Conservation (phyloP, 208 protist genomes). For the Borovskyia barvae region DNA sequence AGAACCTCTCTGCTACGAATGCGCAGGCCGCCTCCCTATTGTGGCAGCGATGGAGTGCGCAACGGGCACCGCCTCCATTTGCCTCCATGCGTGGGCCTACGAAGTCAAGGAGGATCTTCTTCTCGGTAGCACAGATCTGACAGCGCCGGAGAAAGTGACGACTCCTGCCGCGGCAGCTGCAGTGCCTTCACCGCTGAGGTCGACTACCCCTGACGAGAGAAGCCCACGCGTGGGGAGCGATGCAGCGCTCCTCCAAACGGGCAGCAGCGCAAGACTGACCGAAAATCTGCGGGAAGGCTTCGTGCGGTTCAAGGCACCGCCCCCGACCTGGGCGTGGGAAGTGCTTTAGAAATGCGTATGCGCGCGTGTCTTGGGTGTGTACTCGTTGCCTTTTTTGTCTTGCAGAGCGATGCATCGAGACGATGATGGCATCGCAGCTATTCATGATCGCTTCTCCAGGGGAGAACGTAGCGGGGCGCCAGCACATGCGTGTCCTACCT, state of each 20-base stretch:
- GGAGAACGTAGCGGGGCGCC: too few relatives aligned
- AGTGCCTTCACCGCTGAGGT: not conserved
- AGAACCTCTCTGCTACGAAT: conserved; percentile 78
- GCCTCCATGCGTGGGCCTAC: conserved; percentile 77
- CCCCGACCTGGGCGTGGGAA: conserved; percentile 20
- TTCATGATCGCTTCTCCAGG: too few relatives aligned
- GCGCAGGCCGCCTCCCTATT: conserved; percentile 45
- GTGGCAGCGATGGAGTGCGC: conserved; percentile 34
- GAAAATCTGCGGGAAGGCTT: too few relatives aligned
- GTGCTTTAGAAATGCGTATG: too few relatives aligned
- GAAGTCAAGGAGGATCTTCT: conserved; percentile 41
- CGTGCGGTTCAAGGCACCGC: conserved; percentile 21
- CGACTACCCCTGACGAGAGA: too few relatives aligned
- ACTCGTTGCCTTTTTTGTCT: not conserved
- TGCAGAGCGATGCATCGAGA: too few relatives aligned
- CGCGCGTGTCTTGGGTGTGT: not conserved
- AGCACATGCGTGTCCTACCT: too few relatives aligned
- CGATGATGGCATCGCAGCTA: not conserved
- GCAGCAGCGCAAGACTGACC: too few relatives aligned
- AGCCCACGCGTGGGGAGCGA: too few relatives aligned
- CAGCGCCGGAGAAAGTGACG: not conserved
- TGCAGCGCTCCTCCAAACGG: too few relatives aligned
- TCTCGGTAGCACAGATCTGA: not conserved
- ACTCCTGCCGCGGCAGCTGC: not conserved
- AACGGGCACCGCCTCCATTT: conserved; percentile 32